Conservation (phyloP, 176 grass and related monocot genomes). For the barley (Hordeum vulgare) region MorexV3_pseudomolecules_assembly NC_058518.1:421339437-421339936, state of each 20-base stretch:
- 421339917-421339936: not conserved
- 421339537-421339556: conserved; percentile 5
- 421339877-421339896: not conserved
- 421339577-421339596: not conserved
- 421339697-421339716: not conserved
- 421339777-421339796: not conserved
- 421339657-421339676: not conserved
- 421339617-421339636: not conserved
- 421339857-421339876: not conserved
- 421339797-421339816: conserved; percentile 19
- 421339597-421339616: not conserved
- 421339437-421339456: conserved; percentile 98
- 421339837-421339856: not conserved
- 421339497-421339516: conserved; percentile 32
- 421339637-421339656: not conserved
- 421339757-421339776: not conserved
- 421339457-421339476: conserved; percentile 97
- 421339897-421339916: not conserved
- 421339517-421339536: not conserved
- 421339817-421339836: not conserved
- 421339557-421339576: conserved; percentile 18
- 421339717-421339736: not conserved
- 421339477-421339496: conserved; percentile 94
- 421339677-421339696: not conserved
- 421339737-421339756: not conserved